phyloP scores from a whole-genome alignment of 2,329 filamentous ascomycete species.

The Penicillium expansum region DNA sequence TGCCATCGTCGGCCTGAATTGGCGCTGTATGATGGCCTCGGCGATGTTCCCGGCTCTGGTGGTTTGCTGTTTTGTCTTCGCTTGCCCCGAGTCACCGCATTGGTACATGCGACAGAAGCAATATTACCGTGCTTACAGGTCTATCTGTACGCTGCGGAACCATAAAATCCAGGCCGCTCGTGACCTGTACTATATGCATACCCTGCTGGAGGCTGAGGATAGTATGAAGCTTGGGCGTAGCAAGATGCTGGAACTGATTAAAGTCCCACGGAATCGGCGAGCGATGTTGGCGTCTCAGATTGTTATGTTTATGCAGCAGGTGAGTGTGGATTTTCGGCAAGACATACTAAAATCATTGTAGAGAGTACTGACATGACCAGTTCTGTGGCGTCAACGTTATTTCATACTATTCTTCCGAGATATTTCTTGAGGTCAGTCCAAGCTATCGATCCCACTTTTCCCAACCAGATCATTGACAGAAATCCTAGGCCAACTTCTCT shows the following conservation, averaged over 20 bases:
- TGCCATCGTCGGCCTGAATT: slow-evolving; percentile 58
- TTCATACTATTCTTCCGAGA: slow-evolving; percentile 60
- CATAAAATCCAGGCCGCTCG: slow-evolving; percentile 46
- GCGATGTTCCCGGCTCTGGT: slow-evolving; percentile 62
- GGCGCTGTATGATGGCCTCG: slow-evolving; percentile 68
- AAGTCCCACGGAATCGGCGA: slow-evolving; percentile 60
- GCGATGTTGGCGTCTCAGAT: slow-evolving; percentile 60
- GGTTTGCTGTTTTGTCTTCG: slow-evolving; percentile 59
- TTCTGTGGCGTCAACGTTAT: slow-evolving; percentile 55
- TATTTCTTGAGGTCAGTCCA: slow-evolving; percentile 46
- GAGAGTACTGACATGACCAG: slow-evolving; percentile 16
- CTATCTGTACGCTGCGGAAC: slow-evolving; percentile 45
- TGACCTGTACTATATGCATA: slow-evolving; percentile 48
- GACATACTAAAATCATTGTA: neutral
- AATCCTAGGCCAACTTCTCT: slow-evolving; percentile 45
- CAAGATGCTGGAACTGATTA: slow-evolving; percentile 57
- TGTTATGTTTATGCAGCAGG: slow-evolving; percentile 67
- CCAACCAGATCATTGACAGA: neutral
- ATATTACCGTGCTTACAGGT: slow-evolving; percentile 43
- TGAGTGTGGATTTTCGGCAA: slow-evolving; percentile 18
- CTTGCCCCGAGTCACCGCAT: slow-evolving; percentile 56
- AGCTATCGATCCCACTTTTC: neutral
- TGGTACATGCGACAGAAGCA: slow-evolving; percentile 49
- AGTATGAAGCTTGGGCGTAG: slow-evolving; percentile 52
- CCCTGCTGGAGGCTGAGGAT: slow-evolving; percentile 60